These are phyloP conservation scores for Phytophthora pluvialis DNA, from an alignment of 352 stramenopile genomes.

Conservation along the genomic window DNA sequence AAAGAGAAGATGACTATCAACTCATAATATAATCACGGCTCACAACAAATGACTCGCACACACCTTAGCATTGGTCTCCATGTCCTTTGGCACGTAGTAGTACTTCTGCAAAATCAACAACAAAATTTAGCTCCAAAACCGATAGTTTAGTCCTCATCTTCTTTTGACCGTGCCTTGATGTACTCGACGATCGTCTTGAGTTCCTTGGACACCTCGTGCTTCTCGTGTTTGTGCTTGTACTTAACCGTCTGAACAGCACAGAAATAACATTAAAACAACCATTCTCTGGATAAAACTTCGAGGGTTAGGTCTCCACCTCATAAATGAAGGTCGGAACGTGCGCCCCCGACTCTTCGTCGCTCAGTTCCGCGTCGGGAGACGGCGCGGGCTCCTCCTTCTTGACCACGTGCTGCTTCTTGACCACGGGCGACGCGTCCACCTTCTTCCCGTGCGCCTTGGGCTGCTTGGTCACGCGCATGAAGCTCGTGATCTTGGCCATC, in stretches of 20 bases:
- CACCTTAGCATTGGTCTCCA: conserved; percentile 59
- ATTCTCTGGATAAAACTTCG: too few species aligned
- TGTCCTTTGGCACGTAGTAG: conserved; percentile 51
- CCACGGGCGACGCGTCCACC: conserved; percentile 14
- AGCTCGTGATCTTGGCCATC: conserved; percentile 76
- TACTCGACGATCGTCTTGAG: conserved; percentile 52
- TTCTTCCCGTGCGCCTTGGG: conserved; percentile 43
- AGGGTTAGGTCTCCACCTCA: conserved; percentile 29
- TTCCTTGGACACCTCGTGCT: conserved; percentile 39
- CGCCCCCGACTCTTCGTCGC: conserved; percentile 35
- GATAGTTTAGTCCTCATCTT: background rate
- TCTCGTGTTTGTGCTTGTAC: conserved; percentile 52
- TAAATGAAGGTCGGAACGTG: conserved; percentile 70
- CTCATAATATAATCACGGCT: background rate
- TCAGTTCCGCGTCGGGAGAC: background rate
- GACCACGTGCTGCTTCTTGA: conserved; percentile 17
- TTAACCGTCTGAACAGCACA: conserved; percentile 48
- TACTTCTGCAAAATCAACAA: conserved; percentile 40
- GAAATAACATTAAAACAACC: background rate
- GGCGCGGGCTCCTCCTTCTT: conserved; percentile 14
- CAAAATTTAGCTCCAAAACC: background rate
- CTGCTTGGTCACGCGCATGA: conserved; percentile 75
- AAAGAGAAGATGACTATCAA: background rate
- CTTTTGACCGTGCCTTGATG: conserved; percentile 41
- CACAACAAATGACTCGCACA: background rate